These are phyloP conservation scores for Abelmoschus esculentus DNA, from an alignment of 345 rosid genomes.

Conservation along the genomic window DNA sequence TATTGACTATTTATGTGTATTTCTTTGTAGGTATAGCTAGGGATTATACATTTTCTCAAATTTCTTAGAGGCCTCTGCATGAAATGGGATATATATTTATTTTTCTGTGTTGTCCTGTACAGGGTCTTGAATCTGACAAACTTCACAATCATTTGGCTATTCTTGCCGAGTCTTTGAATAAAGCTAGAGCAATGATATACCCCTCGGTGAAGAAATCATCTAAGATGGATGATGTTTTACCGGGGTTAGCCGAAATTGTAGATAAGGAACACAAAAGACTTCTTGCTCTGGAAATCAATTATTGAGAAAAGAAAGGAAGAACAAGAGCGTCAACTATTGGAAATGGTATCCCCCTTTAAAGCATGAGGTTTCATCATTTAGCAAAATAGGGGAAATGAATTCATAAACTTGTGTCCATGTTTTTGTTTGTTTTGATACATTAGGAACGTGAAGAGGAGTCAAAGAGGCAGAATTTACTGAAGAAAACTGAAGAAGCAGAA, in stretches of 20 bases:
- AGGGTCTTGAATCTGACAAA: constrained; percentile 90
- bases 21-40: neutral
- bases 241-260: constrained; percentile 64
- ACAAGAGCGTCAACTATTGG: constrained; percentile 84
- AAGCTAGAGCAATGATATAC: constrained; percentile 63
- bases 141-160: constrained; percentile 59
- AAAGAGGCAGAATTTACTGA: constrained; percentile 64
- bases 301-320: constrained; percentile 98
- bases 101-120: no score
- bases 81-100: no score
- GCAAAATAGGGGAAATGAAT: no score
- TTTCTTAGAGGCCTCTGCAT: no score
- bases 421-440: neutral
- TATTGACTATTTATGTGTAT: neutral
- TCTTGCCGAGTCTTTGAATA: constrained; percentile 74
- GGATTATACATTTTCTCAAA: no score
- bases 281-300: constrained; percentile 85
- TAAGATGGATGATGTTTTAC: constrained; percentile 64
- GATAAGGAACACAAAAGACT: constrained; percentile 90
- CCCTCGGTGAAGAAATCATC: constrained; percentile 63
- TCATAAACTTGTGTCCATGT: no score
- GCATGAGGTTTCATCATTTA: no score
- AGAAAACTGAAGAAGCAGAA: constrained; percentile 89
- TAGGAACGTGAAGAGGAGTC: constrained; percentile 94
- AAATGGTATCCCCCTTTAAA: constrained; percentile 45